Evolutionary conservation across 495 filamentous ascomycete species (phyloP), one percentile per base, ranked within the genome.

Genomic region (Neurospora tetrasperma): DNA sequence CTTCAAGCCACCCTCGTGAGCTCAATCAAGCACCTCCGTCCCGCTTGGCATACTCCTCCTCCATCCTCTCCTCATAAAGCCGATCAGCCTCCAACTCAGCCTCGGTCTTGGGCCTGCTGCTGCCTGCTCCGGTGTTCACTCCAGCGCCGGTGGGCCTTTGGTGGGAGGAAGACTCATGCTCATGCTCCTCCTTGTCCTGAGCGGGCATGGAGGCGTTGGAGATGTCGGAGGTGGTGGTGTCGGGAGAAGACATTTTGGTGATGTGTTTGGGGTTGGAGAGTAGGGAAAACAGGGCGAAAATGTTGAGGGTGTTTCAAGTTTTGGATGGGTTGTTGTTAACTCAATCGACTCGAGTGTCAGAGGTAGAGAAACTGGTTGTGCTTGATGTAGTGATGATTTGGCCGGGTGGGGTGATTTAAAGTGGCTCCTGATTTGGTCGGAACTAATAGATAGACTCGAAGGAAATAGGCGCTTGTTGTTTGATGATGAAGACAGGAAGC

Each of bases 21-120:
- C 27, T 31, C 27, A 31, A 41, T 79, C 76, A 93, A 40, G 90
- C 89, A 46, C 91, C 90, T 1, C 91, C 90, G 75, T 92, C 90
- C 69, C 90, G 80, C 85, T 92, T 92, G n/a, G 91, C 90, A 78
- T 93, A 92, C 80, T 93, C 90, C 48, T 92, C 91, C 83, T 91
- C 89, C 74, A 92, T 92, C n/a, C 86, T 82, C 82, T 92, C 90
- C 77, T 91, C 88, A 70, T 92, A 93, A 18, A 86, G 72, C 35
- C 83, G 83, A 73, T 91, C 89, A 3, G 88, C 89, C 76, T 89
- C 88, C 31, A 78, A 40, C 73, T 84, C 82, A 1, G 77, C 82
- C 73, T 80, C 80, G 1, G 82, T 83, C 76, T 83, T 84, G 31
- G 76, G 74, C 70, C 82, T 72, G 6, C 78, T 83, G 1, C 73